A percentile compares a stretch with the other conserved stretches of the same genome.
Evolutionary conservation across 2,329 filamentous ascomycete genomes (phyloP).

Genomic region (Fusarium bulbicola): DNA sequence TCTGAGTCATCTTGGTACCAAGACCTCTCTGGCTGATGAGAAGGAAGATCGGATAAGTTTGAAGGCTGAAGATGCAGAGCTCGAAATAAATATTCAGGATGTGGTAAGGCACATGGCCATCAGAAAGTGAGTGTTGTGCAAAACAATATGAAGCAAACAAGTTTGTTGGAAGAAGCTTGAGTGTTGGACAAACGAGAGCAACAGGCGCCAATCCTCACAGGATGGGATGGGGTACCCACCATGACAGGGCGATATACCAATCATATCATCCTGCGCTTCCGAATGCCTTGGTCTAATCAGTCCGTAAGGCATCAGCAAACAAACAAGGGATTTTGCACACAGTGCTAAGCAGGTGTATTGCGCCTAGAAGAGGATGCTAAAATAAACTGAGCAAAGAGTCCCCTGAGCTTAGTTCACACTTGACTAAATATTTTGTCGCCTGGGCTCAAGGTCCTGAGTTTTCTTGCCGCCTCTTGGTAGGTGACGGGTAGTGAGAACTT

Average conservation of each 20-base stretch:
- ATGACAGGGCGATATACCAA: background rate
- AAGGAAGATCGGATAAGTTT: background rate
- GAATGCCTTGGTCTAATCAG: background rate
- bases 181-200: no score
- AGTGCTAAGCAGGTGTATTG: background rate
- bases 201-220: no score
- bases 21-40: no score
- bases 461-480: no score
- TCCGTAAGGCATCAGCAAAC: background rate
- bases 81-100: rapidly evolving
- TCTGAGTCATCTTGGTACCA: background rate
- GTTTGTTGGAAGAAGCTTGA: background rate
- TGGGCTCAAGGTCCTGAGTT: no score
- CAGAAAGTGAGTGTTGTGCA: no score
- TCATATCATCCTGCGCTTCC: background rate
- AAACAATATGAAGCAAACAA: background rate
- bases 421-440: no score
- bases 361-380: no score
- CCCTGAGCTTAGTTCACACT: no score
- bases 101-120: rapidly evolving
- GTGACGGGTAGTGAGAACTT: no score
- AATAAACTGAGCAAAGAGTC: no score
- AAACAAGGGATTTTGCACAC: background rate
- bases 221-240: background rate
- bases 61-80: rapidly evolving